Percentiles rank a stretch among this genome's conserved stretches.
Conservation (phyloP, 768 basidiomycete genomes). For the Pisolithus marmoratus region DNA sequence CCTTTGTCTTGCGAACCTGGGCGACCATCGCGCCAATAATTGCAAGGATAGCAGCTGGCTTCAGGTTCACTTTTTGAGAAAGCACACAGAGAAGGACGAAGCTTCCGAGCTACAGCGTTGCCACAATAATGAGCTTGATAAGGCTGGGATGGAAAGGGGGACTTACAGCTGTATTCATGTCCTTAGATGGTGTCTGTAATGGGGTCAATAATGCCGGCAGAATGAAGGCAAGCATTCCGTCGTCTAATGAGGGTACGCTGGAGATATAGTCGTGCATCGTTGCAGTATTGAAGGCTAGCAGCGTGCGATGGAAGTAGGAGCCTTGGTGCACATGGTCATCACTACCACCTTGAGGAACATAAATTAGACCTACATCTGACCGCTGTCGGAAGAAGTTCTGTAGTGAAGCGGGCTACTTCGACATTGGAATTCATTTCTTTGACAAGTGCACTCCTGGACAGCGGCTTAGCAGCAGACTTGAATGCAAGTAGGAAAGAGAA, state of each 20-base stretch:
- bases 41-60: conserved; percentile 51
- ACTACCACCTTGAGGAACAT: neutral
- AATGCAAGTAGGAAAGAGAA: conserved; percentile 71
- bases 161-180: conserved; percentile 46
- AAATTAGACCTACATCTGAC: conserved; percentile 34
- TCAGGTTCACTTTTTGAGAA: conserved; percentile 58
- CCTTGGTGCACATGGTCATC: conserved; percentile 17
- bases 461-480: conserved; percentile 68
- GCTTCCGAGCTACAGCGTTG: conserved; percentile 56
- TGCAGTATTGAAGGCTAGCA: conserved; percentile 80
- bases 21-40: conserved; percentile 51
- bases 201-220: conserved; percentile 61
- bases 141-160: neutral
- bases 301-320: conserved; percentile 52
- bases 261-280: conserved; percentile 76
- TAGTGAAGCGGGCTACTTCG: conserved; percentile 69
- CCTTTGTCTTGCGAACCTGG: conserved; percentile 32
- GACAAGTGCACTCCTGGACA: conserved; percentile 70
- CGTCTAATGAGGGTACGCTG: conserved; percentile 49
- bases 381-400: conserved; percentile 55
- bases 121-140: neutral
- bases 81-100: conserved; percentile 70
- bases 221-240: conserved; percentile 59
- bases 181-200: conserved; percentile 42
- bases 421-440: conserved; percentile 69